phyloP scores from a whole-genome alignment of 305 asterid species.

The Fraxinus baroniana region DNA sequence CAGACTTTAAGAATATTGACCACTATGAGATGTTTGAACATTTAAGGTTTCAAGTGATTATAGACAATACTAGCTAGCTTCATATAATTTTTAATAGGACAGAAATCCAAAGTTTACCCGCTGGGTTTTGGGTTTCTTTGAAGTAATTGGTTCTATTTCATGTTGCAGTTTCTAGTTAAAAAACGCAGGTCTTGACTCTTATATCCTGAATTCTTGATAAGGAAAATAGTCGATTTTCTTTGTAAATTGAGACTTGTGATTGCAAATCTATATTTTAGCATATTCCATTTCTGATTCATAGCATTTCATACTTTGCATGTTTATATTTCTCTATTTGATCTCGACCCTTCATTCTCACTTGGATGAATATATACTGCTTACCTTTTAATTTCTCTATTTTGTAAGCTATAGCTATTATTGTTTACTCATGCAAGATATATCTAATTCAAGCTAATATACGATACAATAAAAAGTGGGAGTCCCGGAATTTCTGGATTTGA shows the following conservation, averaged over 20 bases:
- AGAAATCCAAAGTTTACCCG: neutral
- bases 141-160: neutral
- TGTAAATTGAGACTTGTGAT: neutral
- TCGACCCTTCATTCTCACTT: neutral
- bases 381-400: conserved; percentile 15
- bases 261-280: neutral
- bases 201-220: neutral
- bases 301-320: conserved; percentile 12
- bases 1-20: neutral
- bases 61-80: neutral
- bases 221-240: neutral
- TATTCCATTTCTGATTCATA: conserved; percentile 15
- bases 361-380: neutral
- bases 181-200: neutral
- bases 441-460: conserved; percentile 80
- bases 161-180: conserved; percentile 13
- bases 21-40: neutral
- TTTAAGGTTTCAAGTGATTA: neutral
- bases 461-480: conserved; percentile 81
- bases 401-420: conserved; percentile 18
- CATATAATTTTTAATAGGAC: neutral
- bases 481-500: conserved; percentile 92
- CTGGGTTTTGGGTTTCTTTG: neutral
- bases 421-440: conserved; percentile 30
- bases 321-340: conserved; percentile 15